Conservation (phyloP, 1,284 basidiomycete genomes). For the Ceratobasidium sp. region DNA sequence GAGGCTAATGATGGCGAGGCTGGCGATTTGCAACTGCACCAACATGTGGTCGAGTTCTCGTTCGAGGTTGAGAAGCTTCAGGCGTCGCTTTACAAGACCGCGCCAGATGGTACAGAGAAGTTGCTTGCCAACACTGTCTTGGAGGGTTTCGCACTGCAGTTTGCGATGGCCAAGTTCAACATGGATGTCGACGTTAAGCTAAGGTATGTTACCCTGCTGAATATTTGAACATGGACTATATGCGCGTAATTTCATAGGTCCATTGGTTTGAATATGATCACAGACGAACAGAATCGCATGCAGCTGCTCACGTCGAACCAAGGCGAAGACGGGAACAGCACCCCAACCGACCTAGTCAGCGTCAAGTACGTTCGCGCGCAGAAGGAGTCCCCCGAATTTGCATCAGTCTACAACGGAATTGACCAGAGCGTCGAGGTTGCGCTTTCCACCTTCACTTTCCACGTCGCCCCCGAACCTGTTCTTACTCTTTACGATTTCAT, state of each 20-base stretch:
- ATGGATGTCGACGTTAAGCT: constrained; percentile 90
- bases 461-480: constrained; percentile 91
- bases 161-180: constrained; percentile 82
- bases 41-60: constrained; percentile 88
- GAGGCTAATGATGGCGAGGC: constrained; percentile 75
- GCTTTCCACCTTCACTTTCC: constrained; percentile 93
- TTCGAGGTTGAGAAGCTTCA: constrained; percentile 92
- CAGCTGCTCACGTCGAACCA: constrained; percentile 82
- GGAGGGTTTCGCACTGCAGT: constrained; percentile 80
- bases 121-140: constrained; percentile 84
- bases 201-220: constrained; percentile 60
- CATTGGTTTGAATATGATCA: constrained; percentile 75
- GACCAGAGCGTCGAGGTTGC: constrained; percentile 90
- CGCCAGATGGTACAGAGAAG: constrained; percentile 66
- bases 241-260: constrained; percentile 60
- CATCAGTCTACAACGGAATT: constrained; percentile 83
- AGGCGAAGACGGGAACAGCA: constrained; percentile 58
- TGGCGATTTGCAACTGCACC: constrained; percentile 61
- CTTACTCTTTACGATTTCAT: constrained; percentile 96
- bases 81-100: constrained; percentile 81
- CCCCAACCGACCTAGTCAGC: constrained; percentile 77
- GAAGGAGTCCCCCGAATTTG: constrained; percentile 87
- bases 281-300: constrained; percentile 66
- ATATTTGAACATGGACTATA: constrained; percentile 14
- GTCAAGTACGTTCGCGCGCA: constrained; percentile 87